Base-by-base conservation (phyloP, 2,329 filamentous ascomycete genomes). In the Aspergillus aculeatinus region DNA sequence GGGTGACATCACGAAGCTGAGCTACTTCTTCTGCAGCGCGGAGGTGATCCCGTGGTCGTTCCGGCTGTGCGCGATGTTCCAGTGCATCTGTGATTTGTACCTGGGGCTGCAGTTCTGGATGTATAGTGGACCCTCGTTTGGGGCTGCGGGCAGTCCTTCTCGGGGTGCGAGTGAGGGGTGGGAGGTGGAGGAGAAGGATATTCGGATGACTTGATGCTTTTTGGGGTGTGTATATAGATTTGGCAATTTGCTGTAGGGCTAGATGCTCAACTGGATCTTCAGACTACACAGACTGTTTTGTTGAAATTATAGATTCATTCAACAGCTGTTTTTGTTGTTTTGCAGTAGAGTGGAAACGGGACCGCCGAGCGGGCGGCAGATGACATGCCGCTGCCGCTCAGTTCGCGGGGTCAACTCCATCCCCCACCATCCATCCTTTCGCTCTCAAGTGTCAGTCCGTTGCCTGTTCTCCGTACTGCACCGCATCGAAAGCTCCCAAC, bases 1-100 rank as follows among this genome's bases (percentile, higher is more conserved):
- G 12, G 80, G 80, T 65, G 80, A 82, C 63, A 67, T 75, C 25
- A 81, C 81, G 79, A 82, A 82, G 66, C 77, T 82, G 76, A 76
- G 77, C 57, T 82, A 79, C 64, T 80, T 82, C 70, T 81, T 82
- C 66, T 73, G 73, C 60, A 79, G 74, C 64, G 66, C 64, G 39
- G 73, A 79, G 52, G 66, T 70, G 52, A 76, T 82, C 42, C 79
- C 80, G 1, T 81, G 77, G 77, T 74, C 79, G 3, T 82, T 82
- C 68, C 78, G 77, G 55, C 60, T 81, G 49, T 81, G 80, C 60
- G 80, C 76, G 33, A 77, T 81, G 54, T 80, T 82, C 67, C 80
- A 82, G 66, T 80, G 77, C 50, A 70, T 74, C 23, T 82, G 80
- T 62, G 80, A 82, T 61, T 69, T 68, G 48, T 80, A 80, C 62